Percentiles rank a stretch among this genome's conserved stretches.
These are phyloP conservation scores for Cercospora sojina DNA, from an alignment of 2,329 filamentous ascomycete species.

Conservation along the genomic window DNA sequence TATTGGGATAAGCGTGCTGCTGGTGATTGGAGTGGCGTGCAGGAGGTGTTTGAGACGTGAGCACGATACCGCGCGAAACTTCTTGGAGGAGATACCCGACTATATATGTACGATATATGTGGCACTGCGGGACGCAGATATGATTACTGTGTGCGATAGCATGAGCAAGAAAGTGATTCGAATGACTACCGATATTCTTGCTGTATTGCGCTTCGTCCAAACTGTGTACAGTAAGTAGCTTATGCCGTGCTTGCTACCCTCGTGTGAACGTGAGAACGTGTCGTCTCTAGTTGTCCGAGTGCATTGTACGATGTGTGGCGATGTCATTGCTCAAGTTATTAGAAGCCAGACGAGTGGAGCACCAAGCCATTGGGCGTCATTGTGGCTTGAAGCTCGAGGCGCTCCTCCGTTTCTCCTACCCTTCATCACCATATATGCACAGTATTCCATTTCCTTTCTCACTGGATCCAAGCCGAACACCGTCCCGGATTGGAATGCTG, in stretches of 20 bases:
- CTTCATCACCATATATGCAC: neutral
- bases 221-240: neutral
- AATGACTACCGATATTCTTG: neutral
- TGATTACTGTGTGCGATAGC: neutral
- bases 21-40: conserved; percentile 63
- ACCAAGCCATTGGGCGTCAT: neutral
- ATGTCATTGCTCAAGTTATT: neutral
- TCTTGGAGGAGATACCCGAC: conserved; percentile 12
- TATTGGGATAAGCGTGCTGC: conserved; percentile 87
- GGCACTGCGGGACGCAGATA: neutral
- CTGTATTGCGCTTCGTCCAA: neutral
- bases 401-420: neutral
- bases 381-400: neutral
- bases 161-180: neutral
- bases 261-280: neutral
- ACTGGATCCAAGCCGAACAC: neutral
- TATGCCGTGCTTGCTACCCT: neutral
- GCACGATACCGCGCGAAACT: neutral
- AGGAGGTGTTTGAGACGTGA: conserved; percentile 53
- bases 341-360: neutral
- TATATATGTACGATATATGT: neutral
- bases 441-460: neutral
- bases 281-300: neutral
- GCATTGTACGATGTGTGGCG: neutral
- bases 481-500: neutral